Conservation (phyloP, 208 protist genomes). For the Crithidia bombi region DNA sequence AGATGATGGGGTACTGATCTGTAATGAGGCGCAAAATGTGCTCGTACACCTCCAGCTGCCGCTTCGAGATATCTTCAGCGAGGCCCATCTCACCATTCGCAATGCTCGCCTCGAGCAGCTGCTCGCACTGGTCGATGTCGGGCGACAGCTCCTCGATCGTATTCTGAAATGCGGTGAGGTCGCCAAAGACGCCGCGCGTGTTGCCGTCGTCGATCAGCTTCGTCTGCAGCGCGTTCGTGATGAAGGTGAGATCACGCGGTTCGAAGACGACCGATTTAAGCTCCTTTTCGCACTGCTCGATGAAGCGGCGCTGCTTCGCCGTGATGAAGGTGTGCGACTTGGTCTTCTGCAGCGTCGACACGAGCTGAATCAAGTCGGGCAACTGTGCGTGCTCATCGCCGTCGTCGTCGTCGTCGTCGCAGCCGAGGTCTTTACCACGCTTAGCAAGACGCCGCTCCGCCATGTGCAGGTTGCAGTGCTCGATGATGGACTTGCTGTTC, state of each 20-base stretch:
- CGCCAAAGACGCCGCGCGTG: conserved; percentile 74
- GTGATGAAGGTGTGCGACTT: conserved; percentile 83
- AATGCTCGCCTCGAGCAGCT: conserved; percentile 88
- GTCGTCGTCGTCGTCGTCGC: conserved; percentile 24
- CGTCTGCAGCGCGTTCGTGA: conserved; percentile 83
- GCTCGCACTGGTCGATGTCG: conserved; percentile 86
- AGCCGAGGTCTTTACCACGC: conserved; percentile 21
- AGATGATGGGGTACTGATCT: conserved; percentile 90
- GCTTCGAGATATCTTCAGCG: conserved; percentile 83
- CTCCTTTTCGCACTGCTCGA: conserved; percentile 80
- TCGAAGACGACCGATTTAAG: conserved; percentile 82
- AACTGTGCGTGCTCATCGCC: conserved; percentile 52
- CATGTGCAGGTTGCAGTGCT: conserved; percentile 91
- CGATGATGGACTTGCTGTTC: conserved; percentile 86
- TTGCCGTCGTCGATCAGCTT: conserved; percentile 86
- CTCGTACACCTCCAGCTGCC: conserved; percentile 89
- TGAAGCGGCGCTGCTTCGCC: conserved; percentile 80
- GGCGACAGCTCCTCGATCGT: conserved; percentile 86
- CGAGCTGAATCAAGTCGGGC: conserved; percentile 80
- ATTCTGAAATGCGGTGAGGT: conserved; percentile 84
- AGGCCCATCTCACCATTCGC: conserved; percentile 90
- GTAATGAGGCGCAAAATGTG: conserved; percentile 85
- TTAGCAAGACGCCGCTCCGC: conserved; percentile 68
- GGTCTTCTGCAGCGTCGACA: conserved; percentile 76
- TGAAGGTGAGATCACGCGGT: conserved; percentile 75